Percentiles rank a stretch among this genome's conserved stretches.
Conservation (phyloP, 768 basidiomycete genomes). For the Tulasnella sp. region DNA sequence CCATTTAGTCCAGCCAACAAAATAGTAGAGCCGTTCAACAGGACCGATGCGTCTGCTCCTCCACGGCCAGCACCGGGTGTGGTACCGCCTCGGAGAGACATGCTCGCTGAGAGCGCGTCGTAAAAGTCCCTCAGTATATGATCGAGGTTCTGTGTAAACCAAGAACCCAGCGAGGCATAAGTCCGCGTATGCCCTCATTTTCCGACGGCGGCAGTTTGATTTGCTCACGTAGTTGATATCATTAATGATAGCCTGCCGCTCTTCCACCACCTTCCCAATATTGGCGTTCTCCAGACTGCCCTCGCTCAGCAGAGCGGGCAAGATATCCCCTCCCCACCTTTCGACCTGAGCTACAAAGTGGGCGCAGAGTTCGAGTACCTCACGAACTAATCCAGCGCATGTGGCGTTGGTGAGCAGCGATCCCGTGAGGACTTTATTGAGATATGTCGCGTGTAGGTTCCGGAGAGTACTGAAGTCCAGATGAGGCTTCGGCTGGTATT, state of each 20-base stretch:
- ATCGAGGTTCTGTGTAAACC: constrained; percentile 46
- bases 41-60: constrained; percentile 54
- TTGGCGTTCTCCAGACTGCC: constrained; percentile 55
- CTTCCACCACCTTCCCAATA: constrained; percentile 63
- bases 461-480: constrained; percentile 84
- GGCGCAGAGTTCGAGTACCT: constrained; percentile 75
- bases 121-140: constrained; percentile 64
- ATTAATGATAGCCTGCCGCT: constrained; percentile 54
- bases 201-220: neutral
- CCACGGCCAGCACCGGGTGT: constrained; percentile 34
- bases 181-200: neutral
- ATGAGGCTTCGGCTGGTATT: constrained; percentile 23
- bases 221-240: constrained; percentile 65
- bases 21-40: constrained; percentile 47
- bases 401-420: constrained; percentile 61
- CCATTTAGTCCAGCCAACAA: constrained; percentile 38
- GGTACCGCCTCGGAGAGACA: constrained; percentile 51
- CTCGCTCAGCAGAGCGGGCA: constrained; percentile 74
- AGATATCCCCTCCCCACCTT: constrained; percentile 83
- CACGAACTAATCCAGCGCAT: constrained; percentile 51
- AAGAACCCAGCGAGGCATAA: constrained; percentile 7
- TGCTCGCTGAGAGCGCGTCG: constrained; percentile 64
- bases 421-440: constrained; percentile 68
- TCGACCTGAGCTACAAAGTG: constrained; percentile 81
- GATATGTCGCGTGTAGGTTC: constrained; percentile 67